Conservation (phyloP, 164 flowering plant species). For the Liriodendron chinense region DNA sequence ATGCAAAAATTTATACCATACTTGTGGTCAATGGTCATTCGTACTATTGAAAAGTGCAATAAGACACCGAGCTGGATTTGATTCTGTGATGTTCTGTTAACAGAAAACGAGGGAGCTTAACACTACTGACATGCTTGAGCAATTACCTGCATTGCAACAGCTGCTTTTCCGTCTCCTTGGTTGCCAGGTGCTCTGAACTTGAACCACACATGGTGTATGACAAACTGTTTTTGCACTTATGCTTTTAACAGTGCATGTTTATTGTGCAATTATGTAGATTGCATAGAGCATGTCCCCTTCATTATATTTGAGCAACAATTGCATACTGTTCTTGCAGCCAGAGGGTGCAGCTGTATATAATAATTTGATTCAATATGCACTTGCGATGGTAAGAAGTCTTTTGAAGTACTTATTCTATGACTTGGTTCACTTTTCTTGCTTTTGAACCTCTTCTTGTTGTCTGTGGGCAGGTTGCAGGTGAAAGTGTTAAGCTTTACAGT, state of each 20-base stretch:
- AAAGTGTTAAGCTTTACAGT: constrained; percentile 37
- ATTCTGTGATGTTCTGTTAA: constrained; percentile 8
- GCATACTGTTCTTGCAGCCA: constrained; percentile 39
- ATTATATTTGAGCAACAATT: not conserved
- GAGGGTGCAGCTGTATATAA: constrained; percentile 43
- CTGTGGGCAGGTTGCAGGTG: constrained; percentile 41
- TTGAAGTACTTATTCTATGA: not conserved
- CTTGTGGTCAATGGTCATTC: too few relatives aligned
- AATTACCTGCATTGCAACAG: constrained; percentile 52
- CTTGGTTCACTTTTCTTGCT: not conserved
- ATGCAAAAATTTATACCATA: too few relatives aligned
- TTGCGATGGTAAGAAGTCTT: constrained; percentile 39
- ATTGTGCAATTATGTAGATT: not conserved
- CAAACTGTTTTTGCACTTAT: not conserved
- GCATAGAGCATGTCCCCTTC: not conserved
- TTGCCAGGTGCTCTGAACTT: constrained; percentile 40
- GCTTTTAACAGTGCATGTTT: not conserved
- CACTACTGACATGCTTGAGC: constrained; percentile 33
- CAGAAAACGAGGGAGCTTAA: constrained; percentile 32
- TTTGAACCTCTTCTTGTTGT: not conserved
- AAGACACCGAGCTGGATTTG: not conserved
- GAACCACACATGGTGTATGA: not conserved
- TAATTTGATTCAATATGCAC: constrained; percentile 42
- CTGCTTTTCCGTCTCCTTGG: constrained; percentile 49
- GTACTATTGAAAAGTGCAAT: too few relatives aligned